phyloP scores from a whole-genome alignment of 768 basidiomycete genomes.

The Serendipita sp. region DNA sequence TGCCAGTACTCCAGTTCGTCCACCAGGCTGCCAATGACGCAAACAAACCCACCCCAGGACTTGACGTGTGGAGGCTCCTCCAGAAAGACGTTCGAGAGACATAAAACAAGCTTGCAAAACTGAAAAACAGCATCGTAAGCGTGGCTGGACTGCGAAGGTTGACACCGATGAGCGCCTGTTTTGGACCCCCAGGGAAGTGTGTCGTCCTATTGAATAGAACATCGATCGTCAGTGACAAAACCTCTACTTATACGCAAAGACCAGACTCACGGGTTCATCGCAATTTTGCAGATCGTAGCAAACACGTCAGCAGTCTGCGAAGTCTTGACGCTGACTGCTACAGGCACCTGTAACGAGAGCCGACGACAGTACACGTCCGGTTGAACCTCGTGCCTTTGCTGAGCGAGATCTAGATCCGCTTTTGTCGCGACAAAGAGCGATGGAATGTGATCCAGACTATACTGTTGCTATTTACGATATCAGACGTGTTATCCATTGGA shows the following conservation, averaged over 20 bases:
- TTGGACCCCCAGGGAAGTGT: conserved; percentile 69
- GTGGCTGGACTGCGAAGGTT: conserved; percentile 57
- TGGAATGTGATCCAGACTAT: conserved; percentile 85
- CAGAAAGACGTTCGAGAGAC: conserved; percentile 44
- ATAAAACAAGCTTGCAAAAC: conserved; percentile 54
- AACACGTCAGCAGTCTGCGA: conserved; percentile 77
- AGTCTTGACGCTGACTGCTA: conserved; percentile 80
- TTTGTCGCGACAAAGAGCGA: conserved; percentile 98
- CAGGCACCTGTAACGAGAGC: conserved; percentile 78
- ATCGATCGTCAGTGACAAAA: conserved; percentile 15
- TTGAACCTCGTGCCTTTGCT: conserved; percentile 97
- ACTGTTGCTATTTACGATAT: conserved; percentile 62
- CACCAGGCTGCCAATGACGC: conserved; percentile 1
- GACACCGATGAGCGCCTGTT: conserved; percentile 52
- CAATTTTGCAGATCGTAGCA: conserved; percentile 68
- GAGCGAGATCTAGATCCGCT: conserved; percentile 89
- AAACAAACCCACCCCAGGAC: neutral
- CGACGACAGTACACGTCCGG: conserved; percentile 92
- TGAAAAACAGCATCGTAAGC: conserved; percentile 55
- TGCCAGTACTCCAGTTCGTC: neutral
- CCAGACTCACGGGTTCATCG: conserved; percentile 65
- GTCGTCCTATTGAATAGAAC: conserved; percentile 26
- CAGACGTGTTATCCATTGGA: neutral
- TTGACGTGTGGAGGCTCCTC: neutral
- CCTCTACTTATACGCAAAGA: conserved; percentile 6